These are phyloP conservation scores for Amoebophrya sp. DNA, from an alignment of 169 alveolate species.

Conservation along the genomic window DNA sequence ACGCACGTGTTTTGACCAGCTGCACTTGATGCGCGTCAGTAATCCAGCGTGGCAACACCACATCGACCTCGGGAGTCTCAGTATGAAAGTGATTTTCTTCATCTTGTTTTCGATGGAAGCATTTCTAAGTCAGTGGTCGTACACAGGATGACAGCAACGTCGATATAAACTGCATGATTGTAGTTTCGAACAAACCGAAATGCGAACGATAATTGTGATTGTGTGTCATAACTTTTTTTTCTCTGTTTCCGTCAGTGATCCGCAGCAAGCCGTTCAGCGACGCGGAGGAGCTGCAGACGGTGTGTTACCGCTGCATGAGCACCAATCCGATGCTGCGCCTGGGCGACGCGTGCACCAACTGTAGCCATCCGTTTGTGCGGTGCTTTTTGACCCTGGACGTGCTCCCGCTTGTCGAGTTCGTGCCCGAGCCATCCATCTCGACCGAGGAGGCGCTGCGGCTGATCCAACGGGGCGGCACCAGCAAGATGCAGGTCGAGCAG, in stretches of 20 bases:
- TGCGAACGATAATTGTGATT: too few relatives aligned
- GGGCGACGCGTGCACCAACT: conserved; percentile 60
- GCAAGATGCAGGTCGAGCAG: background rate
- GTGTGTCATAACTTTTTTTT: too few relatives aligned
- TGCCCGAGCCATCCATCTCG: background rate
- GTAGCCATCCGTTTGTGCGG: conserved; percentile 66
- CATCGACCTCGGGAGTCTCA: background rate
- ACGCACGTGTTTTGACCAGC: conserved; percentile 23
- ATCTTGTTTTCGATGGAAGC: too few relatives aligned
- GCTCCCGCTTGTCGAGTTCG: conserved; percentile 10
- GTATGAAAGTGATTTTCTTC: too few relatives aligned
- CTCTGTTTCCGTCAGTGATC: too few relatives aligned
- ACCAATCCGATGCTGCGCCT: conserved; percentile 58
- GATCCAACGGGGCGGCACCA: background rate
- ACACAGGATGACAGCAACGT: too few relatives aligned
- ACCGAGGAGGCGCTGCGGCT: background rate
- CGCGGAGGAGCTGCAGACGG: conserved; percentile 61
- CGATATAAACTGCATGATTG: too few relatives aligned
- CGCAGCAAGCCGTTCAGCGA: conserved; percentile 60
- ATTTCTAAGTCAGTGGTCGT: too few relatives aligned
- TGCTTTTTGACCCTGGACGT: conserved; percentile 50
- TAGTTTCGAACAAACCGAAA: too few relatives aligned
- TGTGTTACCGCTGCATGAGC: conserved; percentile 67
- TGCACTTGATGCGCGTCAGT: background rate
- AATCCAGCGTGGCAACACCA: background rate